phyloP scores from a whole-genome alignment of 1,284 basidiomycete genomes.

The Rhodotorula sp. region DNA sequence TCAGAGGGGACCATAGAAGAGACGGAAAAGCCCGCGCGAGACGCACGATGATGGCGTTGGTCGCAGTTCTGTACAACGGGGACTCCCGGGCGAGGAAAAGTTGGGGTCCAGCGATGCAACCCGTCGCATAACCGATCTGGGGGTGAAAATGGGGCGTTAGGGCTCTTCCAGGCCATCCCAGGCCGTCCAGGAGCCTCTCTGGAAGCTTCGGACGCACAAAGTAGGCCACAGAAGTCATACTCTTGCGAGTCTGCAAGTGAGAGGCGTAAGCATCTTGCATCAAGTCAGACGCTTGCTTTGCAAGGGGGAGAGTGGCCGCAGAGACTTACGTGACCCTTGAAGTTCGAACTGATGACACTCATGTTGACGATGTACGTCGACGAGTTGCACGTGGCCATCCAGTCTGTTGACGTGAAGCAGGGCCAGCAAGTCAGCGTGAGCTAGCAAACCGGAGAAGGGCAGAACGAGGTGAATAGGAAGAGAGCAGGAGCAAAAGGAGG shows the following conservation, averaged over 20 bases:
- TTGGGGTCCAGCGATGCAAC: conserved; percentile 16
- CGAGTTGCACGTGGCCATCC: conserved; percentile 26
- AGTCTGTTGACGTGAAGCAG: not conserved
- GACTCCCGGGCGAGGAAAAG: conserved; percentile 8
- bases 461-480: not conserved
- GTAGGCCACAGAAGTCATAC: conserved; percentile 15
- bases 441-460: not conserved
- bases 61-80: conserved; percentile 17
- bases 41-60: conserved; percentile 12
- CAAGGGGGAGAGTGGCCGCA: no score
- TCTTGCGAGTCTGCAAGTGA: conserved; percentile 15
- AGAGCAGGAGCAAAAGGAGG: not conserved
- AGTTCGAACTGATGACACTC: conserved; percentile 17
- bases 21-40: not conserved
- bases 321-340: conserved; percentile 19
- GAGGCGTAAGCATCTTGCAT: no score
- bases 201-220: not conserved
- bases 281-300: not conserved
- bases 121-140: not conserved
- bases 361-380: conserved; percentile 27
- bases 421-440: not conserved
- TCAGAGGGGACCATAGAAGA: not conserved
- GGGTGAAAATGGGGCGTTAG: no score
- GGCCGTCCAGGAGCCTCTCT: not conserved
- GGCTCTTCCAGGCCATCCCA: not conserved